These are phyloP conservation scores for Suillus clintonianus DNA, from an alignment of 768 basidiomycete species.

Conservation along the genomic window DNA sequence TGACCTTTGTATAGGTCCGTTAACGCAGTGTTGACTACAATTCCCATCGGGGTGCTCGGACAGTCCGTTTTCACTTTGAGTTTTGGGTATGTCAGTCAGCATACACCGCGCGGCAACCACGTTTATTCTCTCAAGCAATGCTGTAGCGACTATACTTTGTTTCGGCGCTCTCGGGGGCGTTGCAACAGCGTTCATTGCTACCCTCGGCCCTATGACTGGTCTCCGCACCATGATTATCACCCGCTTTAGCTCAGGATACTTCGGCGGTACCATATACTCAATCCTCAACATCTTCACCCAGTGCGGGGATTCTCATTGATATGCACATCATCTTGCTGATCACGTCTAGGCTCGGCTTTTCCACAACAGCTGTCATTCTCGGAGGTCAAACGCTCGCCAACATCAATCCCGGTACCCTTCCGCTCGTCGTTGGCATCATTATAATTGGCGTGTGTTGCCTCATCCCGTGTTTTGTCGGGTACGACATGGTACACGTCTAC, in stretches of 20 bases:
- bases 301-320: constrained; percentile 14
- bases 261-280: constrained; percentile 51
- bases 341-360: constrained; percentile 45
- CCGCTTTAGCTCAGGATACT: constrained; percentile 49
- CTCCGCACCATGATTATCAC: constrained; percentile 56
- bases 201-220: constrained; percentile 53
- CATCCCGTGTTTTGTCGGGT: constrained; percentile 49
- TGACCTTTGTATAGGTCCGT: constrained; percentile 38
- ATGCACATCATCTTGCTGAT: background rate
- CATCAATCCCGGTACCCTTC: constrained; percentile 44
- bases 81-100: constrained; percentile 36
- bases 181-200: constrained; percentile 52
- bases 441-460: constrained; percentile 45
- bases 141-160: constrained; percentile 45
- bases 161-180: constrained; percentile 48
- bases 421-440: constrained; percentile 50
- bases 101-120: background rate
- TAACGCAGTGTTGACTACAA: constrained; percentile 47
- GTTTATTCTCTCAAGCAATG: constrained; percentile 31
- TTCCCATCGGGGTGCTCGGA: constrained; percentile 53
- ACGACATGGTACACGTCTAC: constrained; percentile 47
- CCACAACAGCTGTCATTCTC: constrained; percentile 49
- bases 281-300: constrained; percentile 56
- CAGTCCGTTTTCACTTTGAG: constrained; percentile 51
- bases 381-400: constrained; percentile 55